Evolutionary conservation across 164 flowering plant species (phyloP).

Genomic region (Vitis amurensis): DNA sequence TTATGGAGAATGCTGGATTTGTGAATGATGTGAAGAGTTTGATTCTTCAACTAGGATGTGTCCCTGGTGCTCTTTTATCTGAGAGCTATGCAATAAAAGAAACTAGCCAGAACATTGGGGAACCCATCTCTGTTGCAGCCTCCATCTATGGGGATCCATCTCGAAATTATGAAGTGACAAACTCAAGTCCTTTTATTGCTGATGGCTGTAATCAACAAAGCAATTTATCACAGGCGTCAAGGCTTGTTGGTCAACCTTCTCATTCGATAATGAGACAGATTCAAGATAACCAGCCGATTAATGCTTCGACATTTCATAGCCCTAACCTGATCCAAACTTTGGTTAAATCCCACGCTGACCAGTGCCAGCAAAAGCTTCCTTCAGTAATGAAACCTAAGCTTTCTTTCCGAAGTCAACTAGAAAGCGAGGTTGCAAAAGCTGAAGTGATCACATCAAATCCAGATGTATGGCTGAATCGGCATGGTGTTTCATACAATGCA

Average conservation of each 20-base stretch:
- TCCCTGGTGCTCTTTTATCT: slow-evolving; percentile 53
- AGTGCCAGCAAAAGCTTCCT: slow-evolving; percentile 15
- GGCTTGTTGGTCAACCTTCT: slow-evolving; percentile 30
- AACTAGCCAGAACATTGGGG: slow-evolving; percentile 23
- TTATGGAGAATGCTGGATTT: slow-evolving; percentile 67
- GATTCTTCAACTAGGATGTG: slow-evolving; percentile 60
- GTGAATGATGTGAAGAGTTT: slow-evolving; percentile 64
- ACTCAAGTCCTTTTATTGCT: slow-evolving; percentile 13
- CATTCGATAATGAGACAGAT: slow-evolving; percentile 18
- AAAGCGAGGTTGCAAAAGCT: slow-evolving; percentile 29
- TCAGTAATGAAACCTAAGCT: slow-evolving; percentile 15
- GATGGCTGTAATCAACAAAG: slow-evolving; percentile 27
- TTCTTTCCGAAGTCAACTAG: slow-evolving; percentile 20
- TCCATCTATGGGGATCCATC: slow-evolving; percentile 20
- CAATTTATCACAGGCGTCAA: slow-evolving; percentile 23
- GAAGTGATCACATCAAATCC: slow-evolving; percentile 34
- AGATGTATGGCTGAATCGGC: slow-evolving; percentile 28
- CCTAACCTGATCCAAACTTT: slow-evolving; percentile 15
- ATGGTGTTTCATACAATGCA: slow-evolving; percentile 22
- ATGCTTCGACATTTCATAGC: slow-evolving; percentile 23
- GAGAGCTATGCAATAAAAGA: slow-evolving; percentile 32
- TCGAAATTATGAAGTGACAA: slow-evolving; percentile 15
- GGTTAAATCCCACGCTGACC: slow-evolving; percentile 16
- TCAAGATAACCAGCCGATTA: slow-evolving; percentile 20
- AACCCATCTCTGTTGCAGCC: slow-evolving; percentile 21